Conservation (phyloP, 768 basidiomycete species). For the Multifurca ochricompacta region DNA sequence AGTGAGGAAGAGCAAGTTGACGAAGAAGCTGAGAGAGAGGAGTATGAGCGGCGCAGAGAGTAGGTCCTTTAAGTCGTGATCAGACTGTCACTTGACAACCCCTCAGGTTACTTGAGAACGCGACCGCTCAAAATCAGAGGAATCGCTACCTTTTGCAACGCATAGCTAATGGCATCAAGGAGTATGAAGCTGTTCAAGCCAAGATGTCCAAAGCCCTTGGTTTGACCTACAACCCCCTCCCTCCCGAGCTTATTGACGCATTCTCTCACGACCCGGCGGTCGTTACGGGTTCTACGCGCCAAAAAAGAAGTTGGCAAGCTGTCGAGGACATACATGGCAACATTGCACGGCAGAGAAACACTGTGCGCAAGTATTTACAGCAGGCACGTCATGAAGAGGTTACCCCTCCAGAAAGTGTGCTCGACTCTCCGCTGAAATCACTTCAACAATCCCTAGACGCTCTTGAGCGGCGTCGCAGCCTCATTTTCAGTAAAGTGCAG, state of each 20-base stretch:
- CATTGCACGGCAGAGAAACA: conserved; percentile 50
- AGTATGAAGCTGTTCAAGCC: conserved; percentile 57
- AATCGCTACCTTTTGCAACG: conserved; percentile 63
- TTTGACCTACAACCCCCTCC: conserved; percentile 41
- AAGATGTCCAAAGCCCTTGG: conserved; percentile 42
- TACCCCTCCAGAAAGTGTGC: conserved; percentile 38
- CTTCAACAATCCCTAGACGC: conserved; percentile 43
- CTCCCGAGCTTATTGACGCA: conserved; percentile 63
- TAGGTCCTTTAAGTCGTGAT: conserved; percentile 28
- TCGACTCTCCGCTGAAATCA: conserved; percentile 39
- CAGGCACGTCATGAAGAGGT: background rate
- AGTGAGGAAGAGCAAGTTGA: conserved; percentile 32
- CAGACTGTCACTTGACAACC: conserved; percentile 8
- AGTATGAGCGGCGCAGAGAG: conserved; percentile 54
- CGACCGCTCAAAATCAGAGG: conserved; percentile 53
- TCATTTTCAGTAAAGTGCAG: conserved; percentile 39
- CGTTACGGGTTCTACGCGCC: conserved; percentile 59
- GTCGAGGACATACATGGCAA: conserved; percentile 70
- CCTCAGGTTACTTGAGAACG: conserved; percentile 51
- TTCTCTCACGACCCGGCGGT: conserved; percentile 72
- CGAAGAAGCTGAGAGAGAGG: conserved; percentile 40
- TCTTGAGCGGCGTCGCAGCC: conserved; percentile 40
- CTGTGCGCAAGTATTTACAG: conserved; percentile 20
- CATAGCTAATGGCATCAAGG: conserved; percentile 51
- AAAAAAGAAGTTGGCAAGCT: conserved; percentile 56